phyloP scores from a whole-genome alignment of 2,329 filamentous ascomycete species.

The Trichoderma semiorbis region DNA sequence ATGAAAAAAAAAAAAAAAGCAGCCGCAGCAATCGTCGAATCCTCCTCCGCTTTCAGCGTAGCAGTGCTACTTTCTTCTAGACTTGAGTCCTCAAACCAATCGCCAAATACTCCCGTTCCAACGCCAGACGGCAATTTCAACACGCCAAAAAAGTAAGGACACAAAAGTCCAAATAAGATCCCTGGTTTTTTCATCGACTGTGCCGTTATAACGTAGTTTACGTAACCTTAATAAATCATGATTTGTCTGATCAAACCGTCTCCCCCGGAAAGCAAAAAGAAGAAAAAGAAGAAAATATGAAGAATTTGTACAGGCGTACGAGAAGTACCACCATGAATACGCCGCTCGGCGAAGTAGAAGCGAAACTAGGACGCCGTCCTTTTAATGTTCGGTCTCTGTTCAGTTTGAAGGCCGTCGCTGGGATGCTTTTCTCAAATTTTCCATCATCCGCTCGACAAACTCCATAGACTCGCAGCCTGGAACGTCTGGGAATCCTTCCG shows the following conservation, averaged over 20 bases:
- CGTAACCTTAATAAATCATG: constrained; percentile 3
- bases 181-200: neutral
- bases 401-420: constrained; percentile 18
- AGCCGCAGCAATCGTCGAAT: neutral
- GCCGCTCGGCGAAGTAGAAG: neutral
- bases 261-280: neutral
- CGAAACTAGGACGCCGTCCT: neutral
- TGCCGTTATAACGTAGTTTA: neutral
- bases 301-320: neutral
- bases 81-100: neutral
- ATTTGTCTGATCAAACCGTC: neutral
- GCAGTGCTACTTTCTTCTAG: neutral
- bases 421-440: constrained; percentile 45
- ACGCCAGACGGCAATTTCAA: constrained; percentile 2
- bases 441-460: constrained; percentile 52
- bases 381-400: neutral
- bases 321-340: neutral
- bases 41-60: neutral
- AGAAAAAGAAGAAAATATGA: neutral
- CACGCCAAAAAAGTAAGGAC: neutral
- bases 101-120: constrained; percentile 9
- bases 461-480: constrained; percentile 44
- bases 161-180: neutral
- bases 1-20: neutral
- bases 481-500: constrained; percentile 41